A percentile compares a stretch with the other conserved stretches of the same genome.
phyloP scores from a whole-genome alignment of 2,329 filamentous ascomycete genomes.

The Alternaria arborescens region DNA sequence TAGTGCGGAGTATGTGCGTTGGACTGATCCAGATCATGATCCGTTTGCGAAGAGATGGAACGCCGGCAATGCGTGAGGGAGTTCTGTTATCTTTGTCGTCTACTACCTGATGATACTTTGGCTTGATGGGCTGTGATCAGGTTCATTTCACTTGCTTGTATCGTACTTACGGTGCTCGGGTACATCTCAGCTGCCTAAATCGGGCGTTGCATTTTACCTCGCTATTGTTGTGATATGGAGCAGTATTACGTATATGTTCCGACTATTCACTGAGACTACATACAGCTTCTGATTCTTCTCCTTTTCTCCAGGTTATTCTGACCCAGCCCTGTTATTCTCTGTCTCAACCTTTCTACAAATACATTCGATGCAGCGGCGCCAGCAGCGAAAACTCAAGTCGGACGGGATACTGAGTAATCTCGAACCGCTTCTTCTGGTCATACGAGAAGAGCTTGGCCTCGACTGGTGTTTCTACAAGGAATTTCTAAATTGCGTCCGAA shows the following conservation, averaged over 20 bases:
- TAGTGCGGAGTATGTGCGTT: slow-evolving; percentile 65
- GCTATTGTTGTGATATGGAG: background rate
- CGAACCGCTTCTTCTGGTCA: slow-evolving; percentile 13
- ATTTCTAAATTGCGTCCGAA: slow-evolving; percentile 15
- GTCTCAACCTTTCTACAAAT: background rate
- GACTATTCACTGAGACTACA: too few species aligned
- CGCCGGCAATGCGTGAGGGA: background rate
- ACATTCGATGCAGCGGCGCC: background rate
- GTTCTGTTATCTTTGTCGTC: background rate
- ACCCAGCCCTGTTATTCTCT: background rate
- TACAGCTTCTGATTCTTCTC: background rate
- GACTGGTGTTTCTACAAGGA: slow-evolving; percentile 27
- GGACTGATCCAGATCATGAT: slow-evolving; percentile 60
- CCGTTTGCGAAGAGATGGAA: slow-evolving; percentile 59
- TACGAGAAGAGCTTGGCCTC: slow-evolving; percentile 20
- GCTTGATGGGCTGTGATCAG: background rate
- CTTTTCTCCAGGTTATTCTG: too few species aligned
- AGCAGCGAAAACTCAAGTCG: background rate
- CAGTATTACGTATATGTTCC: background rate
- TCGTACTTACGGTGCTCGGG: too few species aligned
- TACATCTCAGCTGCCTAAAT: background rate
- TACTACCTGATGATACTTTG: background rate
- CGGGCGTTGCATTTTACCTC: too few species aligned
- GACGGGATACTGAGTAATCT: background rate
- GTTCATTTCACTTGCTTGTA: too few species aligned